A percentile compares a stretch with the other conserved stretches of the same genome.
Evolutionary conservation across 306 rosid genomes (phyloP).

Genomic region (Cucumis melo): DNA sequence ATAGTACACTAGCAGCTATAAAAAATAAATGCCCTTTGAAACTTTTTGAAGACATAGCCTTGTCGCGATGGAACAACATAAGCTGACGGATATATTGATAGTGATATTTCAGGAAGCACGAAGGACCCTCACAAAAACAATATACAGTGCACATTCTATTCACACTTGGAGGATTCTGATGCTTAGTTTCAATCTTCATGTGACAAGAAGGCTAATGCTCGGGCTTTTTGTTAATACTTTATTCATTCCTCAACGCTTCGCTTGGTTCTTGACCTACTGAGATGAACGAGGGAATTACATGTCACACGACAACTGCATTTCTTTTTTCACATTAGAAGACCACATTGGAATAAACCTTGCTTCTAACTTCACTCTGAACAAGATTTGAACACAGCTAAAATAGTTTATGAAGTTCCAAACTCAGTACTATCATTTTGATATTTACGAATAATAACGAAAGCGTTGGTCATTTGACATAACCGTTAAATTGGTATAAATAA

Average conservation of each 20-base stretch:
- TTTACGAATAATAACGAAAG: not conserved
- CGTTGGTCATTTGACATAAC: not conserved
- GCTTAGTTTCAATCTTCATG: not conserved
- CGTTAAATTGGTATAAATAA: too few relatives aligned
- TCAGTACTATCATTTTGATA: too few relatives aligned
- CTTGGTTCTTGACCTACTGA: not conserved
- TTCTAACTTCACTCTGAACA: not conserved
- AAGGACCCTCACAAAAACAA: not conserved
- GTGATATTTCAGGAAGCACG: conserved; percentile 4
- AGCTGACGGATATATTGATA: not conserved
- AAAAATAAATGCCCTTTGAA: not conserved
- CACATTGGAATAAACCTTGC: not conserved
- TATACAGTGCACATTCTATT: not conserved
- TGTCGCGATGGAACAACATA: not conserved
- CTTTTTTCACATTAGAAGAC: not conserved
- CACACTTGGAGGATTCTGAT: not conserved
- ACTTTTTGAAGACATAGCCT: not conserved
- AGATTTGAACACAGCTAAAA: not conserved
- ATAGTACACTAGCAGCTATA: not conserved
- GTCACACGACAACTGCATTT: not conserved
- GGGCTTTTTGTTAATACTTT: not conserved
- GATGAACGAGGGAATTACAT: not conserved
- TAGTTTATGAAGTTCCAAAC: not conserved
- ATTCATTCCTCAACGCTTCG: not conserved
- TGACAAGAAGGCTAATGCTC: not conserved